Conservation (phyloP, 1,284 basidiomycete species). For the Boletus smithii region DNA sequence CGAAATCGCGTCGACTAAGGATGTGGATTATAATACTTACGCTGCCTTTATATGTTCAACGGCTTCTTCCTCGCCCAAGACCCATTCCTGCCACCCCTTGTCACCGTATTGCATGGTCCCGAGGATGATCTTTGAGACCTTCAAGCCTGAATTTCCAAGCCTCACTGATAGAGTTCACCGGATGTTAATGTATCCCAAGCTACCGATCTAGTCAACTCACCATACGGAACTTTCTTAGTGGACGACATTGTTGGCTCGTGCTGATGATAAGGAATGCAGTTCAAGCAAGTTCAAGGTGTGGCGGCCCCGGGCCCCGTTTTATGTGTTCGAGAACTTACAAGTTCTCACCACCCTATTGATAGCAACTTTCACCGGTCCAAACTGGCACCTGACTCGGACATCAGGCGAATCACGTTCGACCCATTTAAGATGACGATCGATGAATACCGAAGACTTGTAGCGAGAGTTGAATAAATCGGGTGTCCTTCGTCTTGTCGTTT, state of each 20-base stretch:
- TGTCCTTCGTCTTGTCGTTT: too few relatives aligned
- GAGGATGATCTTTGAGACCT: conserved; percentile 50
- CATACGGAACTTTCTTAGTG: conserved; percentile 29
- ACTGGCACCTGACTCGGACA: conserved; percentile 1
- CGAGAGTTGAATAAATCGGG: too few relatives aligned
- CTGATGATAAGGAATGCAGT: not conserved
- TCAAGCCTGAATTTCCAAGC: conserved; percentile 49
- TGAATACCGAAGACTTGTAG: too few relatives aligned
- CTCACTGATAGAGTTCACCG: conserved; percentile 34
- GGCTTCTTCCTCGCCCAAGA: conserved; percentile 55
- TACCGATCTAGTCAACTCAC: conserved; percentile 16
- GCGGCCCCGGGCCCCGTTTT: not conserved
- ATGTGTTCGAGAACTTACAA: not conserved
- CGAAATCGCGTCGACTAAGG: not conserved
- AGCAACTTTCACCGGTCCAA: not conserved
- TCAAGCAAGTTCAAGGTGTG: not conserved
- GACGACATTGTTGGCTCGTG: conserved; percentile 18
- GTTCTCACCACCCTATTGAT: conserved; percentile 23
- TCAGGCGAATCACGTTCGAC: not conserved
- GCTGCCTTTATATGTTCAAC: conserved; percentile 57
- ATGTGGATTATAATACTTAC: conserved; percentile 27
- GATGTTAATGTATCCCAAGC: not conserved
- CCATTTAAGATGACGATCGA: too few relatives aligned
- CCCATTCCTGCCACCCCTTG: conserved; percentile 52
- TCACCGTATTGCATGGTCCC: conserved; percentile 47